Base-by-base conservation (phyloP, 164 flowering plant species). In the Sedum album region DNA sequence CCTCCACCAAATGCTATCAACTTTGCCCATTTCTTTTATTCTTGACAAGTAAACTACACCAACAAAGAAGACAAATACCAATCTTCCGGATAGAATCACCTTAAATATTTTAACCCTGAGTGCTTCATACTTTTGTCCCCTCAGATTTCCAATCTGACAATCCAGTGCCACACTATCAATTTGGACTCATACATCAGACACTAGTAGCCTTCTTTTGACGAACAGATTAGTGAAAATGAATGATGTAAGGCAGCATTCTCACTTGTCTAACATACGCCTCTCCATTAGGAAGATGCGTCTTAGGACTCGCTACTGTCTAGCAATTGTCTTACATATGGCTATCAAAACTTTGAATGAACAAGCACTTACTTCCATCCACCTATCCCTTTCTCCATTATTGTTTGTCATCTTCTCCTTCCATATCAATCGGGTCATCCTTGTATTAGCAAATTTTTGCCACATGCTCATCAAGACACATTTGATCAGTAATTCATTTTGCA, bases 161-260 rank as follows among this genome's bases (percentile, higher is more conserved):
- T n/a, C n/a, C n/a, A n/a, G n/a, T n/a, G n/a, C n/a, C n/a, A n/a
- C n/a, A n/a, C n/a, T n/a, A n/a, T n/a, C n/a, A n/a, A n/a, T n/a
- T n/a, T n/a, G n/a, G n/a, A n/a, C n/a, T 21, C 53, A 17, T 21
- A 0, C 28, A 21, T 23, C 60, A 23, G 30, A 53, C 60, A 1
- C 41, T 25, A 53, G 60, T 53, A 25, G 60, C 60, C 60, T 53
- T 53, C 28, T 53, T 49, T 53, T 53, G 60, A 53, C 60, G 23
- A 53, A 53, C 9, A 51, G 28, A 2, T 51, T 6, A n/a, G 41
- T 38, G 41, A 6, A 6, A 6, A 23, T 51, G 60, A 23, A 5
- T 23, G 6, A 49, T 2, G 15, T 6, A 23, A 51, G 60, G 60
- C 60, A n/a, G 55, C 60, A 23, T 51, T 51, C 28, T 6, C 28